Evolutionary conservation across 371 early-diverging fungal species (phyloP).

Genomic region (Coemansia sp.): DNA sequence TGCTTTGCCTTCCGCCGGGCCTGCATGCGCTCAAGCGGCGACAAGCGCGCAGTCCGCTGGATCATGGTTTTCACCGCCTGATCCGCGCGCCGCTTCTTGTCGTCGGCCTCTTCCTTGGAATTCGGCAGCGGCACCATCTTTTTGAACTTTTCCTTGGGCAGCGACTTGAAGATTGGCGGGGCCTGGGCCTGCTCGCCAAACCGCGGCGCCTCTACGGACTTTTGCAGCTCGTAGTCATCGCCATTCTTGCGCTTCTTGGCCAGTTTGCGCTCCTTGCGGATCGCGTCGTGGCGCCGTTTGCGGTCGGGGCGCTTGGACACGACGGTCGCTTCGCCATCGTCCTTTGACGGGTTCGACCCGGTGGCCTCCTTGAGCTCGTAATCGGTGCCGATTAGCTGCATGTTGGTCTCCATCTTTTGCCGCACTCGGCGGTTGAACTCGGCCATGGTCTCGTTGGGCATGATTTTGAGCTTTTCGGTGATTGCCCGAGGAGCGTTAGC

Average conservation of each 20-base stretch:
- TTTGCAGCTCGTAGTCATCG: constrained; percentile 6
- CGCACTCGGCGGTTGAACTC: constrained; percentile 36
- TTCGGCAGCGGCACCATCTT: constrained; percentile 40
- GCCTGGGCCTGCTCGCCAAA: constrained; percentile 49
- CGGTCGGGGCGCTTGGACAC: constrained; percentile 35
- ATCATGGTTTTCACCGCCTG: constrained; percentile 46
- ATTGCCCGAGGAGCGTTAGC: constrained; percentile 47
- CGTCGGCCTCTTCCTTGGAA: constrained; percentile 24
- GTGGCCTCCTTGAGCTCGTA: neutral
- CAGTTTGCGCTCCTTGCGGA: constrained; percentile 32
- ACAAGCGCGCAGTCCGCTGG: constrained; percentile 34
- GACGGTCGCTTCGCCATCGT: constrained; percentile 15
- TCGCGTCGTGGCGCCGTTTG: constrained; percentile 25
- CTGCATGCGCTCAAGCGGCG: constrained; percentile 49
- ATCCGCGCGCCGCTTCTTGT: constrained; percentile 28
- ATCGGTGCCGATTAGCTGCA: constrained; percentile 27
- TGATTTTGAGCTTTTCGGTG: constrained; percentile 35
- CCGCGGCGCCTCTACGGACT: constrained; percentile 5
- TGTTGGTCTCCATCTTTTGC: constrained; percentile 36
- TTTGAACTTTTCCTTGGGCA: constrained; percentile 42
- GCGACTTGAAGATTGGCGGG: constrained; percentile 39
- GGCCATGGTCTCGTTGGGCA: constrained; percentile 34
- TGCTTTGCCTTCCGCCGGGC: constrained; percentile 40
- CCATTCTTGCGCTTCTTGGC: constrained; percentile 24
- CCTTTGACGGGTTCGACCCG: constrained; percentile 22